Evolutionary conservation across 345 rosid species (phyloP).

Genomic region (Gossypium anomalum): DNA sequence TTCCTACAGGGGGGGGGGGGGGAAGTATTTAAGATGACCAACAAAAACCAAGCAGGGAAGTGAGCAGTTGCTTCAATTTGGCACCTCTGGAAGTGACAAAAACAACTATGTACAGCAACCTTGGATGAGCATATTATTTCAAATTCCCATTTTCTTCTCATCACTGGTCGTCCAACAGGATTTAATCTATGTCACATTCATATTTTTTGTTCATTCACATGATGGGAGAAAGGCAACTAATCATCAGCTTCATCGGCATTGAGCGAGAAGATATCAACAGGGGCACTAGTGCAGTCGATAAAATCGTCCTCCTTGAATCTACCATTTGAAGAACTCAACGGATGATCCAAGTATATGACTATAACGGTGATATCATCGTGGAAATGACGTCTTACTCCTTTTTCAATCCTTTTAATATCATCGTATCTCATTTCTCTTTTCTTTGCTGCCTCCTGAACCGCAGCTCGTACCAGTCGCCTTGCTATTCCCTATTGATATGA

Average conservation of each 20-base stretch:
- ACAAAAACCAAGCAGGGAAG: conserved; percentile 8
- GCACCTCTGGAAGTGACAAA: conserved; percentile 3
- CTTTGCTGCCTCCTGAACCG: conserved; percentile 49
- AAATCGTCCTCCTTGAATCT: conserved; percentile 21
- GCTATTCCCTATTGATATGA: conserved; percentile 45
- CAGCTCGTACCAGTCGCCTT: conserved; percentile 49
- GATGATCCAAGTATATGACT: conserved; percentile 50
- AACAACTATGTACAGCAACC: conserved; percentile 10
- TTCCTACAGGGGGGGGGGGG: not conserved
- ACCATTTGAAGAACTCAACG: conserved; percentile 19
- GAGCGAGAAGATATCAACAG: conserved; percentile 46
- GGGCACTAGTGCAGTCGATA: conserved; percentile 33
- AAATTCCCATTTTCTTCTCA: not conserved
- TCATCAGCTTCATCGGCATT: conserved; percentile 25
- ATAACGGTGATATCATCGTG: conserved; percentile 66
- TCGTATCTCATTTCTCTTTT: conserved; percentile 47
- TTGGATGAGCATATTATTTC: not conserved
- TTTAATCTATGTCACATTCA: not conserved
- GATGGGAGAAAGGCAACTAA: not conserved
- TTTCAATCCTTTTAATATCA: conserved; percentile 39
- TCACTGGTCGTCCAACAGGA: not conserved
- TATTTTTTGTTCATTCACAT: not conserved
- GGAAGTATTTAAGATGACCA: not conserved
- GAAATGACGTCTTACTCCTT: conserved; percentile 52
- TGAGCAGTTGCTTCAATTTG: conserved; percentile 3